A percentile compares a stretch with the other conserved stretches of the same genome.
Conservation (phyloP, 805 yeast species). For the Spathaspora hagerdaliae region DNA sequence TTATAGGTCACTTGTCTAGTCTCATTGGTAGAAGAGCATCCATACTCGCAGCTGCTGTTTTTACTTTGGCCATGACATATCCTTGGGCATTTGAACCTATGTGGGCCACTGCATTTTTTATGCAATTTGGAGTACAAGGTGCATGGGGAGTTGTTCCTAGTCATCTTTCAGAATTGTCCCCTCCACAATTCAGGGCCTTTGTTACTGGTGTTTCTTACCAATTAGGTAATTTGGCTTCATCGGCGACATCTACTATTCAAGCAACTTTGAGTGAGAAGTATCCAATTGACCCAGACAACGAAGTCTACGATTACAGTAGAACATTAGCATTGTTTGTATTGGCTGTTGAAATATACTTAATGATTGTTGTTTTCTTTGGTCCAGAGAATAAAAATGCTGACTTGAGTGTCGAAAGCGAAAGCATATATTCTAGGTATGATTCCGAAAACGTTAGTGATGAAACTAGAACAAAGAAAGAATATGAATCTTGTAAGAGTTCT, state of each 20-base stretch:
- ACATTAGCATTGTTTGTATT: conserved; percentile 69
- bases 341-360: conserved; percentile 52
- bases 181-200: conserved; percentile 51
- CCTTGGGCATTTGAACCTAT: conserved; percentile 48
- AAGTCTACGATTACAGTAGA: conserved; percentile 54
- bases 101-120: conserved; percentile 38
- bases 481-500: too few relatives aligned
- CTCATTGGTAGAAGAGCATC: conserved; percentile 59
- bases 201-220: conserved; percentile 63
- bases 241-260: conserved; percentile 71
- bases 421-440: not conserved
- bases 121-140: conserved; percentile 66
- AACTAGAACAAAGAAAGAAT: too few relatives aligned
- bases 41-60: conserved; percentile 44
- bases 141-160: conserved; percentile 73
- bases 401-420: conserved; percentile 14
- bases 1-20: conserved; percentile 56
- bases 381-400: conserved; percentile 47
- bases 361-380: conserved; percentile 52
- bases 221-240: conserved; percentile 67
- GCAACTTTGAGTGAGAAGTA: conserved; percentile 54
- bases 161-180: conserved; percentile 59
- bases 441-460: too few relatives aligned
- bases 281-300: conserved; percentile 38
- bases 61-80: conserved; percentile 59